These are phyloP conservation scores for Blastobotrys serpentis DNA, from an alignment of 1,139 yeast genomes.

Conservation along the genomic window DNA sequence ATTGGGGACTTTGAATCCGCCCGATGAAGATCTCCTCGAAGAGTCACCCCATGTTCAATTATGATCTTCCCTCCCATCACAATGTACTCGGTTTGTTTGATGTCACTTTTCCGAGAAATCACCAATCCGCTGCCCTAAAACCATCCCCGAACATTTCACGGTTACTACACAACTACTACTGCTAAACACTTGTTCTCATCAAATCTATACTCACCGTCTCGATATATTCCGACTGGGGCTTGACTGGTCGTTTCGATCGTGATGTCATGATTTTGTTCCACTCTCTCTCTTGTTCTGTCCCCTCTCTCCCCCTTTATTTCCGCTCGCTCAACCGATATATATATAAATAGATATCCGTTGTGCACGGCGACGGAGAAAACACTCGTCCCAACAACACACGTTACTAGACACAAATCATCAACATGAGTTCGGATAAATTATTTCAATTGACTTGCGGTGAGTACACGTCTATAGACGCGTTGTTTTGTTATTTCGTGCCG, in stretches of 20 bases:
- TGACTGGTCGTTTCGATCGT: not conserved
- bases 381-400: not conserved
- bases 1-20: conserved; percentile 39
- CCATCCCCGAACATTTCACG: too few relatives aligned
- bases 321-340: too few relatives aligned
- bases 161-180: too few relatives aligned
- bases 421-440: conserved; percentile 24
- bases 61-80: conserved; percentile 51
- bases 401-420: conserved; percentile 1
- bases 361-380: too few relatives aligned
- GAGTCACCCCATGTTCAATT: conserved; percentile 39
- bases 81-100: conserved; percentile 47
- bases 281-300: too few relatives aligned
- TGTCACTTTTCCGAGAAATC: conserved; percentile 50
- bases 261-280: not conserved
- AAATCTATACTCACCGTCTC: conserved; percentile 37
- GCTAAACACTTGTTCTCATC: too few relatives aligned
- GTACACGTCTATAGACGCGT: conserved; percentile 15
- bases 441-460: conserved; percentile 39
- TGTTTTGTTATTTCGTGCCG: not conserved
- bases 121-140: conserved; percentile 55
- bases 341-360: too few relatives aligned
- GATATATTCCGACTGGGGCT: conserved; percentile 25
- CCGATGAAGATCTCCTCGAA: conserved; percentile 46
- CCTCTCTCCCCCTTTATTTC: too few relatives aligned